Evolutionary conservation across 2,329 filamentous ascomycete genomes (phyloP).

Genomic region (Sporothrix brunneoviolacea): DNA sequence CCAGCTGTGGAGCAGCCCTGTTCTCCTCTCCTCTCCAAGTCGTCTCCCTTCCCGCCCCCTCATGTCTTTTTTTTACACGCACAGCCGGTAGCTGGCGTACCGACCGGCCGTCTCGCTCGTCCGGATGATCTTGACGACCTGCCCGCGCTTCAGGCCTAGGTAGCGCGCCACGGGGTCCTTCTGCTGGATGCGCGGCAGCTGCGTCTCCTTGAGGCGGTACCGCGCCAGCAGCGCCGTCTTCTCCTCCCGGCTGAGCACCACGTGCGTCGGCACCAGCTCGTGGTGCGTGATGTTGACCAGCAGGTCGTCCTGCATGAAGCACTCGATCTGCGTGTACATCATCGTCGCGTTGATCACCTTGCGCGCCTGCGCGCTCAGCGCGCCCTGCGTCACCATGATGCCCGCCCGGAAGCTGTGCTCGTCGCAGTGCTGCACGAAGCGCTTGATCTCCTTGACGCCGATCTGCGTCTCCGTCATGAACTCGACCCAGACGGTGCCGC

Average conservation of each 20-base stretch:
- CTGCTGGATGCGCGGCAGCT: conserved; percentile 84
- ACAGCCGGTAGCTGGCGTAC: conserved; percentile 86
- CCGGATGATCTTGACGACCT: conserved; percentile 97
- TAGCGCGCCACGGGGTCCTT: conserved; percentile 92
- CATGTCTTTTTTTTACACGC: conserved; percentile 47
- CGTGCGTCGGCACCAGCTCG: conserved; percentile 90
- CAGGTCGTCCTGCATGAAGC: conserved; percentile 91
- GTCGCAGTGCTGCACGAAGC: conserved; percentile 76
- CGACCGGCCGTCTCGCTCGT: conserved; percentile 91
- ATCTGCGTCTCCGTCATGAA: conserved; percentile 74
- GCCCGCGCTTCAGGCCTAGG: conserved; percentile 78
- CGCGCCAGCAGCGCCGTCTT: conserved; percentile 78
- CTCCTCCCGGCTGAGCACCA: conserved; percentile 83
- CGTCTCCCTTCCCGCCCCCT: neutral
- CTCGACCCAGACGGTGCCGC: conserved; percentile 88
- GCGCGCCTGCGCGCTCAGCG: conserved; percentile 79
- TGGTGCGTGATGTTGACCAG: conserved; percentile 98
- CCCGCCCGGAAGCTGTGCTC: conserved; percentile 80
- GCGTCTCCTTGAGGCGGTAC: conserved; percentile 95
- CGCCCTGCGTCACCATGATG: conserved; percentile 77
- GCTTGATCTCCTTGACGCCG: conserved; percentile 86
- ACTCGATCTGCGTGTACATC: conserved; percentile 75
- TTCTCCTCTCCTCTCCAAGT: neutral
- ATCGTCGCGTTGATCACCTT: conserved; percentile 77
- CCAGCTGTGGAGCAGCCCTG: neutral